A percentile compares a stretch with the other conserved stretches of the same genome.
phyloP scores from a whole-genome alignment of 2,329 filamentous ascomycete species.

The Zalaria obscura region DNA sequence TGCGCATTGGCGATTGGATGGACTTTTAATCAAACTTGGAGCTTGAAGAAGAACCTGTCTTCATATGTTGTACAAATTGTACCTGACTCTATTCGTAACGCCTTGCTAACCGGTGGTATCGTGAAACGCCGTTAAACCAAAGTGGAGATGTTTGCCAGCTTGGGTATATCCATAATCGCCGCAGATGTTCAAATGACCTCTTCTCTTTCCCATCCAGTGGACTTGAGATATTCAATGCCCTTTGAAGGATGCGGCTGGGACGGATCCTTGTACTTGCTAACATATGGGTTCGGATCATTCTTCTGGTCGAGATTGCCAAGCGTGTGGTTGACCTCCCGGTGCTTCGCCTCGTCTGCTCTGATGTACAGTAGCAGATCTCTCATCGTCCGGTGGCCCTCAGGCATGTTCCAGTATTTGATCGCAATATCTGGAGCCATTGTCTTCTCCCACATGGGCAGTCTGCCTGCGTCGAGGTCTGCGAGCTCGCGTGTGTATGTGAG shows the following conservation, averaged over 20 bases:
- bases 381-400: constrained; percentile 70
- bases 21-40: too few relatives aligned
- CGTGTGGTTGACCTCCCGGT: constrained; percentile 85
- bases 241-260: constrained; percentile 55
- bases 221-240: constrained; percentile 48
- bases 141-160: too few relatives aligned
- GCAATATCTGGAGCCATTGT: constrained; percentile 80
- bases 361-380: constrained; percentile 78
- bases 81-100: too few relatives aligned
- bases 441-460: constrained; percentile 66
- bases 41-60: too few relatives aligned
- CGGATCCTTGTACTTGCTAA: constrained; percentile 63
- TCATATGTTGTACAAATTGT: too few relatives aligned
- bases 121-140: too few relatives aligned
- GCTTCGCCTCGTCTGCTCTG: constrained; percentile 71
- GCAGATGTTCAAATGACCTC: constrained; percentile 48
- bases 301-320: constrained; percentile 75
- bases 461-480: constrained; percentile 72
- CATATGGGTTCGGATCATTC: constrained; percentile 84
- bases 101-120: too few relatives aligned
- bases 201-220: constrained; percentile 66
- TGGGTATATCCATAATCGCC: too few relatives aligned
- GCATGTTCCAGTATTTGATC: constrained; percentile 87
- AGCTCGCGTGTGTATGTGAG: constrained; percentile 88
- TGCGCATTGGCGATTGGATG: too few relatives aligned